Evolutionary conservation across 78 protist genomes (phyloP).

Genomic region (Diacronema lutheri): DNA sequence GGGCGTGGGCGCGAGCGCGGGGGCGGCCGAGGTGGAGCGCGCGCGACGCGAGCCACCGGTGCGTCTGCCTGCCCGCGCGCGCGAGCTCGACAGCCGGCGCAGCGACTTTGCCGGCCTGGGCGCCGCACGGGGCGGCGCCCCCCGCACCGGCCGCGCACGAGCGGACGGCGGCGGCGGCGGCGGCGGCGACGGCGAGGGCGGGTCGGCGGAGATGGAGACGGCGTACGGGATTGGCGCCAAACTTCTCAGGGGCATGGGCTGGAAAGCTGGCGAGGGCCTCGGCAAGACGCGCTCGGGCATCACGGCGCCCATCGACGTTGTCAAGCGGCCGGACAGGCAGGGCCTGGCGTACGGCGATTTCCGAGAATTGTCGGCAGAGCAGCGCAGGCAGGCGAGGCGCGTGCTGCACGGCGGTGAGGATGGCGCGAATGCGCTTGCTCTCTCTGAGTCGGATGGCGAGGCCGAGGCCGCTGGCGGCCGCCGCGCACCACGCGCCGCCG

Average conservation of each 20-base stretch:
- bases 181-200: no score
- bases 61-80: no score
- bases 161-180: no score
- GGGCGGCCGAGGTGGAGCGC: no score
- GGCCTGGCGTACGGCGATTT: constrained; percentile 1
- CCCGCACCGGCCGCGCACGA: no score
- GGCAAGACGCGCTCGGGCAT: neutral
- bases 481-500: neutral
- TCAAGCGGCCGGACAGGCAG: neutral
- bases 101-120: no score
- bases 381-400: neutral
- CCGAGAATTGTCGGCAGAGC: neutral
- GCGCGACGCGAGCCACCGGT: no score
- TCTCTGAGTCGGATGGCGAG: neutral
- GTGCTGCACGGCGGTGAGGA: neutral
- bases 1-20: no score
- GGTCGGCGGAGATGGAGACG: neutral
- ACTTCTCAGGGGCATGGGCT: constrained; percentile 1
- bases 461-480: neutral
- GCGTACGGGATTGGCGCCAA: neutral
- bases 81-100: no score
- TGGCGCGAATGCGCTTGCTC: no score
- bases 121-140: no score
- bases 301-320: neutral
- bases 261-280: neutral